Base-by-base conservation (phyloP, 2,329 filamentous ascomycete genomes). In the Fusarium verticillioides region DNA sequence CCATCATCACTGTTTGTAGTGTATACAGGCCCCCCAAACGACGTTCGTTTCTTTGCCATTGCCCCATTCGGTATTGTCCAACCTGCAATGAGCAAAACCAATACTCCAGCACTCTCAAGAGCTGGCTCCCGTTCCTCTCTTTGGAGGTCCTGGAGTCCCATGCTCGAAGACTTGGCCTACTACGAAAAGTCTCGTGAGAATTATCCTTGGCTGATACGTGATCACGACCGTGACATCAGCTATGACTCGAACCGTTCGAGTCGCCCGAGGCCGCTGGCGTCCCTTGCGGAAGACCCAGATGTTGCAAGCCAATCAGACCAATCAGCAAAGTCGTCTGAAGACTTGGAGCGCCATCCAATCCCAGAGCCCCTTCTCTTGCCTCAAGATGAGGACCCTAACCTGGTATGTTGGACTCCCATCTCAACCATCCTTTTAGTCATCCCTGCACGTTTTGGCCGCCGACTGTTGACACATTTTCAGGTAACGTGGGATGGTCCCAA, bases 401-500 rank as follows among this genome's bases (percentile, higher is more conserved):
- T 79, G 9, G 78, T 78, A 53, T 32, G 75, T 69, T 30, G 5
- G 12, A 7, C 10, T 16, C 12, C 3, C 21, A 5, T 16, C 18
- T 18, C 37, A 37, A 18, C 9, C n/a, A 21, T 9, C 2, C 4
- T 34, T 6, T 34, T 19, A 10, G 3, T 7, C 2, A 13, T 7
- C 28, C 21, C 46, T 23, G 21, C 21, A 4, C 21, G 10, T 18
- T 18, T 32, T 13, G 15, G 15, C 10, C 16, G 1, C 8, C n/a
- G 23, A 13, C 16, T 4, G 34, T 15, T 50, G n/a, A 50, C n/a
- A 19, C 30, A 23, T 10, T 4, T 3, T 12, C 66, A 83, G 82
- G 79, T 83, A 13, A 81, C 79, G 28, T 84, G 87, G 87, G 80
- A 84, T 58, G 84, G 85, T 0, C 81, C 83, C 7, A 79, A 87